Evolutionary conservation across 2,329 filamentous ascomycete species (phyloP), one percentile per base, ranked within the genome.

Genomic region (Herpotrichia juniperi): DNA sequence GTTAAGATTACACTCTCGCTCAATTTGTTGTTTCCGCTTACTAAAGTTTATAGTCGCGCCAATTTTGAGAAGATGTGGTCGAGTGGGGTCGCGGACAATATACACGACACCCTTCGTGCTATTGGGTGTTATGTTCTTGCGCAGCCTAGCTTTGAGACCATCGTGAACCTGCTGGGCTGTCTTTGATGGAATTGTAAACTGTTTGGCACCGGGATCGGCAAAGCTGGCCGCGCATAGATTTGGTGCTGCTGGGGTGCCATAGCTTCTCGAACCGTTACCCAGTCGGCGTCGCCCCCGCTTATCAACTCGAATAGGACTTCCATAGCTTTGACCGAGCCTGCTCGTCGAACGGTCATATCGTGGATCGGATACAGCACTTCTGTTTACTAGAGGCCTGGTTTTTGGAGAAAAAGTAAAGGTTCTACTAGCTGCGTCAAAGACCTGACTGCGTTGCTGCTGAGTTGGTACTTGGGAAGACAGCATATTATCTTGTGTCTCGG

Each of bases 21-120:
- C 28, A 12, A 57, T 16, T 31, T 42, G 3, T 14, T 39, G 12
- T 5, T 11, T 8, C 2, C 54, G 50, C 14, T 48, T 8, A 10
- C 12, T 50, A 5, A 31, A 32, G 34, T 54, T 51, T 17, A 21
- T 39, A 11, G 34, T 48, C 10, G 54, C 22, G 7, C 54, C 54
- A 16, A 57, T 51, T 32, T 57, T 57, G 8, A 57, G 31, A 16
- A 53, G 47, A 43, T 46, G 28, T 11, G 50, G 28, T 19, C 31
- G 35, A 19, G 10, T 30, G 24, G 40, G 50, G 42, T 50, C 40
- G 12, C 54, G 54, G 26, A 51, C 11, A 19, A 57, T 51, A 31
- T 57, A 57, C 2, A 57, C 39, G 14, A 21, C 10, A 12, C 54
- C 51, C 10, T 3, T 28, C 12, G 3, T 44, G n/a, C 11, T n/a